Percentiles rank a stretch among this genome's conserved stretches.
phyloP scores from a whole-genome alignment of 257 asterid species.

The Rehmannia glutinosa region DNA sequence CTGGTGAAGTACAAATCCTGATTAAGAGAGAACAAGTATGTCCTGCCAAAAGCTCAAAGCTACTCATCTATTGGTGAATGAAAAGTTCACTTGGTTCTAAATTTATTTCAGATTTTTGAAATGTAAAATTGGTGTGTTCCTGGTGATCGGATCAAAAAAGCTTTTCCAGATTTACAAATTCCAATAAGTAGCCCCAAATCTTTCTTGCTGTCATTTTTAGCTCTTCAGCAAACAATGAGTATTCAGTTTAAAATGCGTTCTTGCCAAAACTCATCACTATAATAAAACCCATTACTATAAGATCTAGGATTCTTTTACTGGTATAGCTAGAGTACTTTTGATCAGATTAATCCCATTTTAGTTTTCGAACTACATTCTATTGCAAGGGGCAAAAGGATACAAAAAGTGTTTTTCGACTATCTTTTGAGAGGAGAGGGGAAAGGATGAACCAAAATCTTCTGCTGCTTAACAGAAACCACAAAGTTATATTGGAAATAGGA shows the following conservation, averaged over 20 bases:
- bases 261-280: background rate
- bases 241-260: background rate
- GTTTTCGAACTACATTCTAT: no score
- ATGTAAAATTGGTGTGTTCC: background rate
- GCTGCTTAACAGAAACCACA: background rate
- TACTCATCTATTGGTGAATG: background rate
- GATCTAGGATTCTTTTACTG: background rate
- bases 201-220: background rate
- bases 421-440: background rate
- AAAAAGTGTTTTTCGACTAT: background rate
- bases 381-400: no score
- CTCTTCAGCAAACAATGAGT: background rate
- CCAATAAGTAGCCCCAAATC: background rate
- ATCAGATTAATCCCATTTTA: background rate
- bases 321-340: background rate
- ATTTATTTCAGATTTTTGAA: background rate
- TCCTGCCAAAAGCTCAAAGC: background rate
- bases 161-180: background rate
- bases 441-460: background rate
- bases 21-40: background rate
- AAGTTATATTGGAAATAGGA: background rate
- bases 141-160: background rate
- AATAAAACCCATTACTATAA: background rate
- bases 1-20: background rate
- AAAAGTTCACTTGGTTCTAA: background rate